Evolutionary conservation across 2,329 filamentous ascomycete species (phyloP), one percentile per base, ranked within the genome.

Genomic region (Fusarium nanum): DNA sequence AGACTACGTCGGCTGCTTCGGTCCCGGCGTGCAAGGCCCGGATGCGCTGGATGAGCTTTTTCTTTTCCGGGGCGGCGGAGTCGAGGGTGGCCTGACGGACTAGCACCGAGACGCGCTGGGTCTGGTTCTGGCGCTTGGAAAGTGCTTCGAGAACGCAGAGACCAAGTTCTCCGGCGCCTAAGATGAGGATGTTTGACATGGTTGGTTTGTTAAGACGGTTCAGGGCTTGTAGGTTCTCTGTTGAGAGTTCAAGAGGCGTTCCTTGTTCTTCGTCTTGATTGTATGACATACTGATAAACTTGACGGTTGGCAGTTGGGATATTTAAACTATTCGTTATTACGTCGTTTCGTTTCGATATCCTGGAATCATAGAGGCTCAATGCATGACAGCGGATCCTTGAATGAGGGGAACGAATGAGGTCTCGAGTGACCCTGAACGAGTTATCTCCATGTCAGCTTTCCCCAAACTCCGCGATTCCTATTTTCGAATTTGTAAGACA

Each of bases 111-210:
- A 90, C 77, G 18, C 67, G 59, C 4, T 10, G 28, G 9, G 22
- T 12, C 20, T 49, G 30, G 18, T 16, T 14, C n/a, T 72, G 30
- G 23, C 79, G 79, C 40, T 78, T 73, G 1, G 80, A 75, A 10
- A 92, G 82, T 13, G 83, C 80, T 32, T 82, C 76, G 18, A 91
- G 79, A 60, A 92, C 81, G 18, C 86, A 82, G 7, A 81, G 79
- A 50, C 89, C 90, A 16, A 92, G 85, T 79, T 92, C 89, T 61
- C 89, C 90, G n/a, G 87, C 87, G 55, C 90, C 89, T 61, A 92
- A 79, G 53, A 92, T 81, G 52, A 92, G 87, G 60, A 91, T 61
- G 55, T 62, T 78, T 23, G 46, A 18, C 20, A 58, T 56, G 12
- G 58, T 60, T 18, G 72, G 66, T 30, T 68, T 50, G 63, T 76